These are phyloP conservation scores for Raphidocelis subcapitata DNA, from an alignment of 139 green algal species.

Conservation along the genomic window DNA sequence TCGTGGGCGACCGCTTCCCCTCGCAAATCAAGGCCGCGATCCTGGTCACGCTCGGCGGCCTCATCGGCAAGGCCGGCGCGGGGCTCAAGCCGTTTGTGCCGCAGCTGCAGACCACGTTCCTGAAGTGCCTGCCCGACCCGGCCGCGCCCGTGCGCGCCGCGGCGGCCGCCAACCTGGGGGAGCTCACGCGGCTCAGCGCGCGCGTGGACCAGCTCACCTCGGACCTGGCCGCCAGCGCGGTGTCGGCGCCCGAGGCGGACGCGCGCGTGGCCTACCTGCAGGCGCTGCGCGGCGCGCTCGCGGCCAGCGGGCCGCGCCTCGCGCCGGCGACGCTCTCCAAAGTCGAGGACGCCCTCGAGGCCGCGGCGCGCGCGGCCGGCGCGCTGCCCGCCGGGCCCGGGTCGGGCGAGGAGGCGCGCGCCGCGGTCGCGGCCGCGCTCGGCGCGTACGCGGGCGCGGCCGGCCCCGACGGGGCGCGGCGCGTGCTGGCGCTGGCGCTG, in stretches of 20 bases:
- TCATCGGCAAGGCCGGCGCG: conserved; percentile 85
- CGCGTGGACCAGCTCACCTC: conserved; percentile 76
- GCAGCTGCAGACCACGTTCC: conserved; percentile 98
- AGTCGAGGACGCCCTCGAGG: conserved; percentile 33
- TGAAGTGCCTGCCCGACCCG: conserved; percentile 93
- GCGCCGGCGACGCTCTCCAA: conserved; percentile 45
- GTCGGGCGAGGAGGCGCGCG: conserved; percentile 1
- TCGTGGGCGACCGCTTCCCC: conserved; percentile 85
- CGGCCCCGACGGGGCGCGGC: background rate
- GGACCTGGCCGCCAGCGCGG: conserved; percentile 51
- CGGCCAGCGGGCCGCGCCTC: conserved; percentile 55
- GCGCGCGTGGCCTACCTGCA: conserved; percentile 60
- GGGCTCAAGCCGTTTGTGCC: conserved; percentile 94
- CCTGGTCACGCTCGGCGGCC: conserved; percentile 79
- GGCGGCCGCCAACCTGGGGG: conserved; percentile 81
- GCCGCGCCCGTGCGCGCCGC: conserved; percentile 39
- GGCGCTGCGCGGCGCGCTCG: conserved; percentile 68
- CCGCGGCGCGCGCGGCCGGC: conserved; percentile 12
- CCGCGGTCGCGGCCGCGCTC: background rate
- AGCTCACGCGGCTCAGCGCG: conserved; percentile 68
- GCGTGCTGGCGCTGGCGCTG: conserved; percentile 6
- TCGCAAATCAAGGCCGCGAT: conserved; percentile 87
- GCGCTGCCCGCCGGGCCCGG: background rate
- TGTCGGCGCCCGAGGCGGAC: conserved; percentile 37
- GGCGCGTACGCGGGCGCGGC: background rate